phyloP scores from a whole-genome alignment of 441 rosid genomes.

The Corymbia citriodora region DNA sequence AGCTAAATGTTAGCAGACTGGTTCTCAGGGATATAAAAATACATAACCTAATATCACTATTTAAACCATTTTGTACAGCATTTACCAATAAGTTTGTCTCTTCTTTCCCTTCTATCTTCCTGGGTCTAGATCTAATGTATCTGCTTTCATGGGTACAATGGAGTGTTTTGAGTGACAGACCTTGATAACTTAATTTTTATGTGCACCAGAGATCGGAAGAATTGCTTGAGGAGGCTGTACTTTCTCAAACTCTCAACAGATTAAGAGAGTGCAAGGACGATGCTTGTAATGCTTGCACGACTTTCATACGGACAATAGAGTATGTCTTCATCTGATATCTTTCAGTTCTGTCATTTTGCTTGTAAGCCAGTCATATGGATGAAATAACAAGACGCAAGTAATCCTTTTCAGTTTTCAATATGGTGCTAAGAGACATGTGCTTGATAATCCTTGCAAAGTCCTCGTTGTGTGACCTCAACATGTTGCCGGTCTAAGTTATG shows the following conservation, averaged over 20 bases:
- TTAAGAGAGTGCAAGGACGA: slow-evolving; percentile 35
- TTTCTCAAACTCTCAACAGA: slow-evolving; percentile 72
- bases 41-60: neutral
- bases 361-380: neutral
- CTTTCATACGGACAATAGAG: slow-evolving; percentile 79
- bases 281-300: slow-evolving; percentile 42
- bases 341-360: neutral
- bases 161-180: neutral
- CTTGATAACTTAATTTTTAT: slow-evolving; percentile 10
- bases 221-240: slow-evolving; percentile 84
- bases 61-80: neutral
- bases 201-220: slow-evolving; percentile 86
- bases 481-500: neutral
- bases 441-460: neutral
- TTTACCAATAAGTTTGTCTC: neutral
- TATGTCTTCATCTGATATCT: slow-evolving; percentile 26
- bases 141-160: neutral
- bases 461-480: neutral
- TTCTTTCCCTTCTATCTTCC: neutral
- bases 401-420: neutral
- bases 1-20: neutral
- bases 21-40: neutral
- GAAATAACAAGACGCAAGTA: neutral
- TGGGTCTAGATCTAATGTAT: neutral
- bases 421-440: neutral